These are phyloP conservation scores for Aspergillus sp. DNA, from an alignment of 2,329 filamentous ascomycete species.

Conservation along the genomic window DNA sequence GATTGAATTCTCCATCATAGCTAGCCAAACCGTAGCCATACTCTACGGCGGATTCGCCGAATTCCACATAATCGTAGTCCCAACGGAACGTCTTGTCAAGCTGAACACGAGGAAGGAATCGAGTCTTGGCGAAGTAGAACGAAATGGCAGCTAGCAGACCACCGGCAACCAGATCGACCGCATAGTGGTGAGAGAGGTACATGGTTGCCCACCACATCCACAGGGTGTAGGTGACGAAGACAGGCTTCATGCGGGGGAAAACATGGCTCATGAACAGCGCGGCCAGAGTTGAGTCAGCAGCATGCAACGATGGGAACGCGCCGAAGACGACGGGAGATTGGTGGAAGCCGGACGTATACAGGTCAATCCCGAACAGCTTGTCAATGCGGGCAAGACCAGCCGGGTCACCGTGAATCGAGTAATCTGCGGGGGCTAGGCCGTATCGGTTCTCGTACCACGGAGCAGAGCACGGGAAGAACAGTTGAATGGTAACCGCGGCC, in stretches of 20 bases:
- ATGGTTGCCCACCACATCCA: conserved; percentile 99
- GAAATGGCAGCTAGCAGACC: conserved; percentile 73
- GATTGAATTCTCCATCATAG: conserved; percentile 56
- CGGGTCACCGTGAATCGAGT: conserved; percentile 85
- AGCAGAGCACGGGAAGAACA: conserved; percentile 88
- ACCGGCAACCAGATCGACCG: conserved; percentile 85
- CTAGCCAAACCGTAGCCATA: conserved; percentile 58
- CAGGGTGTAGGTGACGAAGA: conserved; percentile 80
- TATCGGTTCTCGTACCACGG: conserved; percentile 97
- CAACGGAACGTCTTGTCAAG: conserved; percentile 82
- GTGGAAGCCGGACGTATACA: conserved; percentile 91
- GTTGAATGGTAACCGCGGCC: conserved; percentile 80
- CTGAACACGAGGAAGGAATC: conserved; percentile 80
- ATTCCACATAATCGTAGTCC: conserved; percentile 93
- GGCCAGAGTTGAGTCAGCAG: conserved; percentile 83
- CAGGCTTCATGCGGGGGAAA: conserved; percentile 77
- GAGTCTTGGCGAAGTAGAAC: conserved; percentile 78
- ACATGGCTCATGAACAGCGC: conserved; percentile 90
- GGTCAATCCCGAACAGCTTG: conserved; percentile 81
- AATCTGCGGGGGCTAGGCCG: conserved; percentile 85
- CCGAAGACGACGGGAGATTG: conserved; percentile 90
- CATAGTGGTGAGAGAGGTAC: conserved; percentile 97
- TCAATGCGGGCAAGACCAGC: conserved; percentile 88
- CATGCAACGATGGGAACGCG: conserved; percentile 90
- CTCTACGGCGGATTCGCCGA: conserved; percentile 61